These are phyloP conservation scores for Botrytis elliptica DNA, from an alignment of 2,329 filamentous ascomycete species.

Conservation along the genomic window DNA sequence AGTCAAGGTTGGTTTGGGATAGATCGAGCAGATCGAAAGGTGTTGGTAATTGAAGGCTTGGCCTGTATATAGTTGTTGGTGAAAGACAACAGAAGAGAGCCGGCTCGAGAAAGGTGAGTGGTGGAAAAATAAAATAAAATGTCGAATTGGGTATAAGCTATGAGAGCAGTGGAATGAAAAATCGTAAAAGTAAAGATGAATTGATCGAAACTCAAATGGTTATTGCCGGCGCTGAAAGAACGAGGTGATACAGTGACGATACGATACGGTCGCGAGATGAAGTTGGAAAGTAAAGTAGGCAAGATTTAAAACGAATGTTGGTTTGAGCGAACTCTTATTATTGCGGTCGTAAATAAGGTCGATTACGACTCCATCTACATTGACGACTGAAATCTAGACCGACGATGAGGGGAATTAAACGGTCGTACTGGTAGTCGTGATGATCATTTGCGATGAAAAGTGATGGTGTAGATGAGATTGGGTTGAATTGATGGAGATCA, in stretches of 20 bases:
- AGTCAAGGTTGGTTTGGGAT: neutral
- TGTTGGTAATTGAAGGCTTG: constrained; percentile 12
- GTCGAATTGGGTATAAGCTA: constrained; percentile 6
- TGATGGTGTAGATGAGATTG: constrained; percentile 1
- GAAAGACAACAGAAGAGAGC: constrained; percentile 4
- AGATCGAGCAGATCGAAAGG: too few relatives aligned
- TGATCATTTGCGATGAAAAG: constrained; percentile 11
- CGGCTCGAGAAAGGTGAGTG: constrained; percentile 4
- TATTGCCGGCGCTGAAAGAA: neutral
- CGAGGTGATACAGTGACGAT: neutral
- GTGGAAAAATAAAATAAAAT: neutral
- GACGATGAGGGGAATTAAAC: neutral
- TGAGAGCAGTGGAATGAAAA: neutral
- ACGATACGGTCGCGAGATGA: neutral
- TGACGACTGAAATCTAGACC: constrained; percentile 13
- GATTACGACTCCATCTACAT: constrained; percentile 16
- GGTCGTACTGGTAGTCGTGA: constrained; percentile 9
- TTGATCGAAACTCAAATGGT: neutral
- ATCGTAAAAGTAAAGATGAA: neutral
- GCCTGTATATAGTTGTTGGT: neutral
- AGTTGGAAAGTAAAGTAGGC: constrained; percentile 5
- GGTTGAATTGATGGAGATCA: constrained; percentile 13
- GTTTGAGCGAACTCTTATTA: constrained; percentile 31
- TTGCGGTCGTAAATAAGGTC: neutral
- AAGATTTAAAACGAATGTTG: constrained; percentile 32